phyloP scores from a whole-genome alignment of 805 yeast species.

The Alloascoidea hylecoeti region DNA sequence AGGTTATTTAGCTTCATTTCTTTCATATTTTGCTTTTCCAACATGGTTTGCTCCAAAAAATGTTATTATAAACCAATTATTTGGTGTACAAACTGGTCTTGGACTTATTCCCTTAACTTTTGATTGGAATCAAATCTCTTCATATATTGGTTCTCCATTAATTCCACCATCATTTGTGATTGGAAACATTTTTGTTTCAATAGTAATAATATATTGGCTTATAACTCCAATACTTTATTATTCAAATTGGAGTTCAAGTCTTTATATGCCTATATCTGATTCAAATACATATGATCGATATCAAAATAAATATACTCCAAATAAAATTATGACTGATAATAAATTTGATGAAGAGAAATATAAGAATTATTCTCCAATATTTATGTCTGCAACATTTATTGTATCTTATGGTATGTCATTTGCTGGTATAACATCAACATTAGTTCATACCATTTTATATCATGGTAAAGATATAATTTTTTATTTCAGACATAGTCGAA shows the following conservation, averaged over 20 bases:
- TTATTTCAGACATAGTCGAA: background rate
- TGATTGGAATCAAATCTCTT: slow-evolving; percentile 53
- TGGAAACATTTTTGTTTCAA: slow-evolving; percentile 29
- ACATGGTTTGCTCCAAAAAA: slow-evolving; percentile 50
- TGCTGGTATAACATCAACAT: slow-evolving; percentile 50
- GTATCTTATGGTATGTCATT: slow-evolving; percentile 47
- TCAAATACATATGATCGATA: slow-evolving; percentile 35
- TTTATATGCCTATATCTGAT: slow-evolving; percentile 40
- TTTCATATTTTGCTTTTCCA: slow-evolving; percentile 43
- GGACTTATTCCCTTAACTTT: slow-evolving; percentile 58
- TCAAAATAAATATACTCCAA: slow-evolving; percentile 33
- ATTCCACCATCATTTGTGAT: slow-evolving; percentile 41
- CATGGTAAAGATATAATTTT: slow-evolving; percentile 40
- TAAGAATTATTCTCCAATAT: slow-evolving; percentile 48
- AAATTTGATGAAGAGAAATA: slow-evolving; percentile 32
- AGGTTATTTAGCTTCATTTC: slow-evolving; percentile 39
- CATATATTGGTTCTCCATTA: slow-evolving; percentile 45
- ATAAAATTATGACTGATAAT: slow-evolving; percentile 28
- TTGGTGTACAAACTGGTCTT: slow-evolving; percentile 47
- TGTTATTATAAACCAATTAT: slow-evolving; percentile 46
- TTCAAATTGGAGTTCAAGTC: slow-evolving; percentile 43
- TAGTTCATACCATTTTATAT: slow-evolving; percentile 41
- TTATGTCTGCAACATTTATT: slow-evolving; percentile 40
- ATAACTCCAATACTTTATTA: slow-evolving; percentile 37
- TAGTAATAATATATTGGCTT: slow-evolving; percentile 37